These are phyloP conservation scores for Paracoccidioides brasiliensis DNA, from an alignment of 2,329 filamentous ascomycete genomes.

Conservation along the genomic window DNA sequence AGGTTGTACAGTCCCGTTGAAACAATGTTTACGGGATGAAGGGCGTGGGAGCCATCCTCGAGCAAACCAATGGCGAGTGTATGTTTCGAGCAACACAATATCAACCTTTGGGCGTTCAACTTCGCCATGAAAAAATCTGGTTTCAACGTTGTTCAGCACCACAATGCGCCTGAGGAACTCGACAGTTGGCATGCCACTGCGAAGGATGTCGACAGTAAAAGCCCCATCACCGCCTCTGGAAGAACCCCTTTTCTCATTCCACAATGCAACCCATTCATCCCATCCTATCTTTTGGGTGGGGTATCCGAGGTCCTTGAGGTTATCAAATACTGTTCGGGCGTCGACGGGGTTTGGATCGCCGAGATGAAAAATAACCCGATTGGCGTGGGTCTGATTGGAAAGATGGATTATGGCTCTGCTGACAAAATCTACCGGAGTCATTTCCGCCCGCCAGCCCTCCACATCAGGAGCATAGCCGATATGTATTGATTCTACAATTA, in stretches of 20 bases:
- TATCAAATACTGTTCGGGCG: constrained; percentile 52
- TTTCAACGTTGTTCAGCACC: constrained; percentile 58
- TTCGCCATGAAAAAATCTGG: constrained; percentile 42
- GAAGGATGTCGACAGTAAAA: constrained; percentile 67
- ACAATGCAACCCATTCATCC: constrained; percentile 61
- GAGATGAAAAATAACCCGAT: constrained; percentile 58
- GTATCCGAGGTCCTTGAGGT: constrained; percentile 55
- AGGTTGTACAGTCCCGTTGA: constrained; percentile 31
- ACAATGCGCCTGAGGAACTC: constrained; percentile 59
- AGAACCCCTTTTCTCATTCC: constrained; percentile 56
- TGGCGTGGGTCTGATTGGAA: constrained; percentile 44
- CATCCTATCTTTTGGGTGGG: constrained; percentile 52
- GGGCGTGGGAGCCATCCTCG: constrained; percentile 60
- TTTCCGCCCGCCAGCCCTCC: constrained; percentile 64
- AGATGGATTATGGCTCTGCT: constrained; percentile 60
- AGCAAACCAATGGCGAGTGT: constrained; percentile 67
- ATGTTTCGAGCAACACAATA: constrained; percentile 57
- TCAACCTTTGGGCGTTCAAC: constrained; percentile 59
- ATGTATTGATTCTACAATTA: constrained; percentile 64
- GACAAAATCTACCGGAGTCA: constrained; percentile 75
- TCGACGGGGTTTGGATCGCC: constrained; percentile 59
- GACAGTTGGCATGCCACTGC: constrained; percentile 65
- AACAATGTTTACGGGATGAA: constrained; percentile 40
- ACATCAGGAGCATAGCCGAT: constrained; percentile 58
- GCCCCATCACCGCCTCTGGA: constrained; percentile 54